Evolutionary conservation across 139 green algal species (phyloP).

Genomic region (Coccomyxa sp.): DNA sequence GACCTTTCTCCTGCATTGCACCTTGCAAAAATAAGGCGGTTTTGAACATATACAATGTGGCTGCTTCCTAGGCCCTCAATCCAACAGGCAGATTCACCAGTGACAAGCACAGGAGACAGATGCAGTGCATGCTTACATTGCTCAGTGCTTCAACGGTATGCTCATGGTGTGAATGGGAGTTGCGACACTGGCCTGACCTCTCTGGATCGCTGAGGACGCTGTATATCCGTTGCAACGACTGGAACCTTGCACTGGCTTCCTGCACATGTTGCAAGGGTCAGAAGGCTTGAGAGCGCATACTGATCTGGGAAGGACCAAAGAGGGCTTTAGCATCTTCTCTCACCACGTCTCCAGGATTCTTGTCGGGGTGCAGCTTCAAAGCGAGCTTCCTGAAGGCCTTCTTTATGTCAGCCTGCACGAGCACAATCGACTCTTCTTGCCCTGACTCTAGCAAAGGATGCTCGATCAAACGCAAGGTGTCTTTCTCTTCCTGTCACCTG

Average conservation of each 20-base stretch:
- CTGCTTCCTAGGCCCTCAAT: no score
- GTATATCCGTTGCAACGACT: conserved; percentile 88
- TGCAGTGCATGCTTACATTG: no score
- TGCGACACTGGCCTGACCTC: conserved; percentile 45
- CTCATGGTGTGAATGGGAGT: no score
- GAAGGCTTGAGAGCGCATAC: background rate
- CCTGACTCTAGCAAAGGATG: background rate
- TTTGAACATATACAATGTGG: no score
- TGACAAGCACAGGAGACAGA: no score
- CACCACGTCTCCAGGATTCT: conserved; percentile 72
- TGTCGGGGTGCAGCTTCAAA: conserved; percentile 88
- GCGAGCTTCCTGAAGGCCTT: conserved; percentile 84
- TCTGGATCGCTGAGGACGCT: conserved; percentile 76
- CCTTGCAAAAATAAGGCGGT: no score
- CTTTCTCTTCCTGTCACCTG: conserved; percentile 18
- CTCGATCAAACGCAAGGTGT: background rate
- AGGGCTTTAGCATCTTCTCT: no score
- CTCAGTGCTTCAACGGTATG: no score
- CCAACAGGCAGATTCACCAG: background rate
- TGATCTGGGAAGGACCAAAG: no score
- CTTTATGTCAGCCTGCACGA: conserved; percentile 69
- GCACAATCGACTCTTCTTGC: no score
- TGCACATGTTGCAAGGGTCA: conserved; percentile 19
- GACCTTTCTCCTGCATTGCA: conserved; percentile 59
- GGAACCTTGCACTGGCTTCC: conserved; percentile 76